phyloP scores from a whole-genome alignment of 306 rosid genomes.

The Lathyrus sativus region DNA sequence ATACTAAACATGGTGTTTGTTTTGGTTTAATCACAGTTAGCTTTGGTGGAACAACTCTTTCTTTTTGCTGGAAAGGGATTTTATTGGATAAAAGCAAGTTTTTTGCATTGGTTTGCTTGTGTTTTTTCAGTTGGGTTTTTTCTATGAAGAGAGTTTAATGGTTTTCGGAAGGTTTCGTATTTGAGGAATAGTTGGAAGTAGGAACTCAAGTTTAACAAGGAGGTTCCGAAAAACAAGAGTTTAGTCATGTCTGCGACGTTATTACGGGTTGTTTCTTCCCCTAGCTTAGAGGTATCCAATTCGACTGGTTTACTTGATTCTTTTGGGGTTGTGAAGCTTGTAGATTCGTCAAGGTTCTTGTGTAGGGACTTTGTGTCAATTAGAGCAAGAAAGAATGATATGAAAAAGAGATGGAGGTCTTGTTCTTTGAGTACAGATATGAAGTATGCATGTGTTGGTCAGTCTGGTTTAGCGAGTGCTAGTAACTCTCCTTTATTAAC shows the following conservation, averaged over 20 bases:
- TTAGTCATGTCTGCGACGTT: slow-evolving; percentile 63
- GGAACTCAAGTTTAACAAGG: slow-evolving; percentile 11
- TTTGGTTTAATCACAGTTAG: slow-evolving; percentile 41
- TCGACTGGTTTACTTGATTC: slow-evolving; percentile 55
- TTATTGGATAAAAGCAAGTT: slow-evolving; percentile 17
- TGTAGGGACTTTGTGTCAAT: slow-evolving; percentile 42
- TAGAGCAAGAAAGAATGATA: slow-evolving; percentile 43
- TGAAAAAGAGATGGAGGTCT: slow-evolving; percentile 42
- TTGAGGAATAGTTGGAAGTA: slow-evolving; percentile 13
- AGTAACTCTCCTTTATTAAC: slow-evolving; percentile 47
- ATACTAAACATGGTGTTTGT: slow-evolving; percentile 32
- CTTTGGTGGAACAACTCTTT: slow-evolving; percentile 17
- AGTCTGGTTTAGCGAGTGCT: slow-evolving; percentile 49
- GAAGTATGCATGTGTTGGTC: slow-evolving; percentile 53
- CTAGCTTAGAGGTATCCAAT: slow-evolving; percentile 51
- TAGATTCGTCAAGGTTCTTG: slow-evolving; percentile 49
- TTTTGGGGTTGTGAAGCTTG: slow-evolving; percentile 45
- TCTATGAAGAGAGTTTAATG: slow-evolving; percentile 19
- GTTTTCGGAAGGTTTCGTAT: slow-evolving; percentile 27
- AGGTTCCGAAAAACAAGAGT: slow-evolving; percentile 31
- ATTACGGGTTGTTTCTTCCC: slow-evolving; percentile 53
- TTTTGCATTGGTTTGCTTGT: slow-evolving; percentile 34
- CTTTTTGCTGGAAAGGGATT: slow-evolving; percentile 8
- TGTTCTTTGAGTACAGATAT: slow-evolving; percentile 48
- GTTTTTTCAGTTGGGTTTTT: slow-evolving; percentile 1